Conservation (phyloP, 306 rosid genomes). For the Sindora glabra region DNA sequence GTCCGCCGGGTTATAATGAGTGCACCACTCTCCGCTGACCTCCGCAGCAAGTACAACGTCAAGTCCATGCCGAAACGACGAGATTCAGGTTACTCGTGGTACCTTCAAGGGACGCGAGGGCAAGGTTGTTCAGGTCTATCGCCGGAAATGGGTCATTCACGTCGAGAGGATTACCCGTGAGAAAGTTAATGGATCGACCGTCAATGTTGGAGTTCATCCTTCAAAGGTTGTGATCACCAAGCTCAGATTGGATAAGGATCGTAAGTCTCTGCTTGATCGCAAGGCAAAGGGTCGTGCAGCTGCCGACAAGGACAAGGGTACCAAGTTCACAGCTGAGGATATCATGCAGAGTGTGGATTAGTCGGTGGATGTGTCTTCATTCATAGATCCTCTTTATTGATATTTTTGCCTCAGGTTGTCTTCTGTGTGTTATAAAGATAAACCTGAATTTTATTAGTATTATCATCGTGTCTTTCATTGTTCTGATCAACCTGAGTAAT, state of each 20-base stretch:
- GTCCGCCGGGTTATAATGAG: conserved; percentile 84
- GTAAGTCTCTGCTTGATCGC: conserved; percentile 80
- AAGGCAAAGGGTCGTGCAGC: conserved; percentile 96
- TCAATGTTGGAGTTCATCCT: conserved; percentile 80
- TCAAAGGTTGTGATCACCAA: conserved; percentile 74
- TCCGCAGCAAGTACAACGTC: conserved; percentile 83
- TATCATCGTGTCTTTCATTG: too few relatives aligned
- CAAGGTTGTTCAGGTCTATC: conserved; percentile 84
- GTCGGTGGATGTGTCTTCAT: neutral
- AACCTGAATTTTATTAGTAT: too few relatives aligned
- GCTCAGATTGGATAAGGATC: conserved; percentile 81
- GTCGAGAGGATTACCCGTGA: conserved; percentile 88
- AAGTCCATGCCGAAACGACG: conserved; percentile 90
- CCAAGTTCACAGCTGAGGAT: conserved; percentile 89
- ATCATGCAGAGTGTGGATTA: conserved; percentile 84
- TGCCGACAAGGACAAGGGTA: conserved; percentile 89
- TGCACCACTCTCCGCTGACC: conserved; percentile 75
- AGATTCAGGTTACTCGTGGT: conserved; percentile 82
- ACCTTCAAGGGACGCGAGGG: conserved; percentile 95
- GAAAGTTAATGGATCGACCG: conserved; percentile 95
- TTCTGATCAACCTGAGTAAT: too few relatives aligned
- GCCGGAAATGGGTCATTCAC: conserved; percentile 94
- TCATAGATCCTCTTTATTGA: too few relatives aligned
- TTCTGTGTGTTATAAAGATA: too few relatives aligned
- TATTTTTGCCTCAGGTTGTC: too few relatives aligned